phyloP scores from a whole-genome alignment of 2,329 filamentous ascomycete genomes.

The Orbilia brochopaga region DNA sequence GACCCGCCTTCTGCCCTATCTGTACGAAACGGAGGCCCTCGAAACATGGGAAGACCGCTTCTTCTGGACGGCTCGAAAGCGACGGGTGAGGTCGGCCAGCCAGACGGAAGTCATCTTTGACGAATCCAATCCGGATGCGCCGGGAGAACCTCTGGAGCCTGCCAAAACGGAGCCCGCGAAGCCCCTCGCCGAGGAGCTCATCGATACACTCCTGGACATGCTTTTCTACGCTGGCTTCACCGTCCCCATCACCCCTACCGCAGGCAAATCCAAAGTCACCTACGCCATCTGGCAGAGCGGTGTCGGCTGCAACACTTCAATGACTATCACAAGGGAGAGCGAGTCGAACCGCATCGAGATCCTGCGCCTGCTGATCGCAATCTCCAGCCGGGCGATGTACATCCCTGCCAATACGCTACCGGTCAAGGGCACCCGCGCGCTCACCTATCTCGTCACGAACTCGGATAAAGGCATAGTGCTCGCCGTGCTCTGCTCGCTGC shows the following conservation, averaged over 20 bases:
- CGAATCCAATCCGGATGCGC: slow-evolving; percentile 62
- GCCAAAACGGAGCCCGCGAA: slow-evolving; percentile 70
- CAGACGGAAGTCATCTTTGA: slow-evolving; percentile 82
- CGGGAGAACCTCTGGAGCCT: slow-evolving; percentile 54
- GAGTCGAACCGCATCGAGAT: slow-evolving; percentile 88
- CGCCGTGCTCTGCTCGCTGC: slow-evolving; percentile 79
- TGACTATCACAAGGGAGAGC: slow-evolving; percentile 86
- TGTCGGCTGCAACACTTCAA: slow-evolving; percentile 88
- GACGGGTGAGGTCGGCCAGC: slow-evolving; percentile 70
- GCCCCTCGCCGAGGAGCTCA: slow-evolving; percentile 87
- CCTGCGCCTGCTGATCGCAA: slow-evolving; percentile 79
- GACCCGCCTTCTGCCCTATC: slow-evolving; percentile 83
- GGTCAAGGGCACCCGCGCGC: slow-evolving; percentile 77
- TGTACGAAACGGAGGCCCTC: slow-evolving; percentile 87
- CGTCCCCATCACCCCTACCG: slow-evolving; percentile 70
- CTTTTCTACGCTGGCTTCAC: slow-evolving; percentile 93
- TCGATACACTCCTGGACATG: slow-evolving; percentile 85
- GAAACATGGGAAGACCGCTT: slow-evolving; percentile 87
- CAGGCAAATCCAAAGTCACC: slow-evolving; percentile 78
- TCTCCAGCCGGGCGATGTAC: slow-evolving; percentile 93
- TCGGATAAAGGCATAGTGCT: slow-evolving; percentile 62
- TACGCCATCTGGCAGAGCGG: slow-evolving; percentile 98
- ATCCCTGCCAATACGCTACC: slow-evolving; percentile 80
- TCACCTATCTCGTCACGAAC: slow-evolving; percentile 82
- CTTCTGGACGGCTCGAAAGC: slow-evolving; percentile 84